Percentiles rank a stretch among this genome's conserved stretches.
These are phyloP conservation scores for Vanderwaltozyma yarrowii DNA, from an alignment of 805 yeast genomes.

Conservation along the genomic window DNA sequence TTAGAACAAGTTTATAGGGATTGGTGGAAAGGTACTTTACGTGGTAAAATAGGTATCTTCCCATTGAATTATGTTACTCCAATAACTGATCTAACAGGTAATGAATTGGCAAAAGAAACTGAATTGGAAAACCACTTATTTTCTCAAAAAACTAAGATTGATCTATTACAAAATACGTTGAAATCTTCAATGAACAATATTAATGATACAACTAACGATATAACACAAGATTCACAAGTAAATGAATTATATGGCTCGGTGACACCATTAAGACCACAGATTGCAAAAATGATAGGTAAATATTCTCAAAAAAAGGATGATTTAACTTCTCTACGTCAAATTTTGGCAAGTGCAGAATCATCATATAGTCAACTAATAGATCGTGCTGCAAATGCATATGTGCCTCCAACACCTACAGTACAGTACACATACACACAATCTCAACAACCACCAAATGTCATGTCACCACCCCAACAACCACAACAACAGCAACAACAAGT, in stretches of 20 bases:
- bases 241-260: constrained; percentile 65
- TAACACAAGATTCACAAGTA: constrained; percentile 52
- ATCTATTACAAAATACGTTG: constrained; percentile 38
- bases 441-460: not conserved
- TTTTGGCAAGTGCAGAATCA: constrained; percentile 57
- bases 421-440: not conserved
- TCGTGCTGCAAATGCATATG: constrained; percentile 29
- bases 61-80: constrained; percentile 89
- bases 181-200: constrained; percentile 11
- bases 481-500: not conserved
- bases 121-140: constrained; percentile 45
- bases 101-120: constrained; percentile 44
- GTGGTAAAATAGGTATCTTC: constrained; percentile 77
- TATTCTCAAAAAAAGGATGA: constrained; percentile 73
- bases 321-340: constrained; percentile 56
- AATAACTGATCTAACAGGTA: constrained; percentile 51
- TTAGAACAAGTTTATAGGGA: constrained; percentile 82
- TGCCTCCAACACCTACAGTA: constrained; percentile 3
- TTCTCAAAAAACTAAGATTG: constrained; percentile 50
- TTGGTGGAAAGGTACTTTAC: constrained; percentile 90
- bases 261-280: constrained; percentile 60
- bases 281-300: constrained; percentile 68
- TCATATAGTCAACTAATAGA: constrained; percentile 63
- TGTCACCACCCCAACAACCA: not conserved
- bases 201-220: constrained; percentile 25